Conservation (phyloP, 441 rosid species). For the Brassica balearica region DNA sequence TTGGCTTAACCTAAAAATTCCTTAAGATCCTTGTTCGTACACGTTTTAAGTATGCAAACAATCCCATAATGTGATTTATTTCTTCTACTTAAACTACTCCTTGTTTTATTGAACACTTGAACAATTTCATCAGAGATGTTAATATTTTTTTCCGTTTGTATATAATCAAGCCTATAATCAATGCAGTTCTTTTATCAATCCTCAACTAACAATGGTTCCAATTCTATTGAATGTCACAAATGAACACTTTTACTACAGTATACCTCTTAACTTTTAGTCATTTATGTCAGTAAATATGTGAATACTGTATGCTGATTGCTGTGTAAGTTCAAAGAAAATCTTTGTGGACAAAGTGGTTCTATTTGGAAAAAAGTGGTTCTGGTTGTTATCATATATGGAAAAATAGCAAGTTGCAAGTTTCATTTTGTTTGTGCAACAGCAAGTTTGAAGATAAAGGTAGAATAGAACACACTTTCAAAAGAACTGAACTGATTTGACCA, state of each 20-base stretch:
- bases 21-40: background rate
- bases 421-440: background rate
- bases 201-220: background rate
- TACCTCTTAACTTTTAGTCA: background rate
- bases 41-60: constrained; percentile 13
- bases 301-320: background rate
- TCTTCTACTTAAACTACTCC: background rate
- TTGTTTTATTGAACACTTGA: background rate
- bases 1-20: constrained; percentile 4
- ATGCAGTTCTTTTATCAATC: background rate
- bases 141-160: background rate
- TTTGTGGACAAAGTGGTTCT: background rate
- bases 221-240: background rate
- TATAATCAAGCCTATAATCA: background rate
- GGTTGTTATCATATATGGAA: background rate
- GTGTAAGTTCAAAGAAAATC: constrained; percentile 1
- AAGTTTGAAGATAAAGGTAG: constrained; percentile 6
- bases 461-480: constrained; percentile 29
- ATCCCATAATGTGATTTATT: background rate
- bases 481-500: constrained; percentile 44
- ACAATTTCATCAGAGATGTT: background rate
- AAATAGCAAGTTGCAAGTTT: background rate
- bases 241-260: background rate
- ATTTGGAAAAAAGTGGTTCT: too few relatives aligned
- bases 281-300: constrained; percentile 1